Percentiles rank a stretch among this genome's conserved stretches.
These are phyloP conservation scores for Ziziphus jujuba DNA, from an alignment of 306 rosid genomes.

Conservation along the genomic window DNA sequence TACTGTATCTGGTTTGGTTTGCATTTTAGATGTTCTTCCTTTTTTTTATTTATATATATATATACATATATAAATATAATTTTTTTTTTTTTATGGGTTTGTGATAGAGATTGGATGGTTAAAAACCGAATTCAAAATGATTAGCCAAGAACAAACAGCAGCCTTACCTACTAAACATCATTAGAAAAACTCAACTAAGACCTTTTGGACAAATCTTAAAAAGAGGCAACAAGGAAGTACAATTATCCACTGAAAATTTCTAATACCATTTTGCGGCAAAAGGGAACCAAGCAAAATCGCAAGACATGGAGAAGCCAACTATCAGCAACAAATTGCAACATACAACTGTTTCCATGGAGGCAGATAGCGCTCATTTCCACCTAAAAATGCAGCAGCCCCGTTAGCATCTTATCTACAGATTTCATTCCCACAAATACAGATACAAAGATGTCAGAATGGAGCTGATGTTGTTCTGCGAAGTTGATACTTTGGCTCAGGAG, in stretches of 20 bases:
- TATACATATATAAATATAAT: too few relatives aligned
- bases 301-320: constrained; percentile 21
- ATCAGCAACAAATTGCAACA: constrained; percentile 33
- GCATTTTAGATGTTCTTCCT: too few relatives aligned
- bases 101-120: too few relatives aligned
- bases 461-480: constrained; percentile 87
- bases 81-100: too few relatives aligned
- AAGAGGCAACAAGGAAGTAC: constrained; percentile 24
- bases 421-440: neutral
- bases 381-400: neutral
- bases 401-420: neutral
- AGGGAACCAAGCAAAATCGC: constrained; percentile 13
- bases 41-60: too few relatives aligned
- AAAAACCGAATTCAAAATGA: too few relatives aligned
- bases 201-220: constrained; percentile 21
- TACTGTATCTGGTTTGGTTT: too few relatives aligned
- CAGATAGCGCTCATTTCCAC: too few relatives aligned
- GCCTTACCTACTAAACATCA: constrained; percentile 19
- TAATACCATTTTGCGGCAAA: constrained; percentile 16
- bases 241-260: constrained; percentile 23
- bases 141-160: constrained; percentile 4
- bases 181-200: neutral
- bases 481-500: constrained; percentile 87
- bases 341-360: constrained; percentile 54
- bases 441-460: constrained; percentile 52